These are phyloP conservation scores for Leucocoprinus gongylophorus DNA, from an alignment of 1,284 basidiomycete species.

Conservation along the genomic window DNA sequence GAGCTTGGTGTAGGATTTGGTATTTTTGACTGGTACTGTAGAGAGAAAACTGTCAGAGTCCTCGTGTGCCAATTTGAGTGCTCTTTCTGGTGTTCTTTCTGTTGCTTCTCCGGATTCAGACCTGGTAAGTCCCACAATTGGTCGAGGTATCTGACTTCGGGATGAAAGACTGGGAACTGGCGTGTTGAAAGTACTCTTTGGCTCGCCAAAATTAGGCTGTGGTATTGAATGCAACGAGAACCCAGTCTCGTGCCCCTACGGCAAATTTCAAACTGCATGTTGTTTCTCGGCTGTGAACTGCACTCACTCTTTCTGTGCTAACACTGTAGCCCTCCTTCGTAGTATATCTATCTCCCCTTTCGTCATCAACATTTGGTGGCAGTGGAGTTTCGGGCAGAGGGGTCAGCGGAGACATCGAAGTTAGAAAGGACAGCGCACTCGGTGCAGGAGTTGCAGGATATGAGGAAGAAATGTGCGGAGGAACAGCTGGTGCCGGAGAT, in stretches of 20 bases:
- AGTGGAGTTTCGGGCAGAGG: conserved; percentile 37
- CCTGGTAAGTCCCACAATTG: background rate
- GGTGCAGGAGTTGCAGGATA: conserved; percentile 21
- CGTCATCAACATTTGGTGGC: conserved; percentile 13
- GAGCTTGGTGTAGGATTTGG: background rate
- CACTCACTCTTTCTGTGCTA: conserved; percentile 14
- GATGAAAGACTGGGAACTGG: background rate
- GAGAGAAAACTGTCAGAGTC: background rate
- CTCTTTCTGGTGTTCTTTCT: background rate
- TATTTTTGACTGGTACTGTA: background rate
- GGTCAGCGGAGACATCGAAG: conserved; percentile 38
- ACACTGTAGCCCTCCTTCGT: conserved; percentile 16
- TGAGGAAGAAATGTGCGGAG: background rate
- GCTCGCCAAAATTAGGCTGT: conserved; percentile 10
- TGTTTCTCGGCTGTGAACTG: conserved; percentile 7
- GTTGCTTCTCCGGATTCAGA: background rate
- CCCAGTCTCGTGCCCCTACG: background rate
- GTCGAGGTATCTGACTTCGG: conserved; percentile 9
- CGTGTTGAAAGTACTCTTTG: background rate
- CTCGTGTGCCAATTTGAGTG: background rate
- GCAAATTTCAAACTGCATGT: background rate
- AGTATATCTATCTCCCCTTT: conserved; percentile 19
- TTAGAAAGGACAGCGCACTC: conserved; percentile 12
- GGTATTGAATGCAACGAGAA: conserved; percentile 4
- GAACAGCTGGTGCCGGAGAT: background rate